Conservation (phyloP, 2,329 filamentous ascomycete genomes). For the Thelonectria olida region DNA sequence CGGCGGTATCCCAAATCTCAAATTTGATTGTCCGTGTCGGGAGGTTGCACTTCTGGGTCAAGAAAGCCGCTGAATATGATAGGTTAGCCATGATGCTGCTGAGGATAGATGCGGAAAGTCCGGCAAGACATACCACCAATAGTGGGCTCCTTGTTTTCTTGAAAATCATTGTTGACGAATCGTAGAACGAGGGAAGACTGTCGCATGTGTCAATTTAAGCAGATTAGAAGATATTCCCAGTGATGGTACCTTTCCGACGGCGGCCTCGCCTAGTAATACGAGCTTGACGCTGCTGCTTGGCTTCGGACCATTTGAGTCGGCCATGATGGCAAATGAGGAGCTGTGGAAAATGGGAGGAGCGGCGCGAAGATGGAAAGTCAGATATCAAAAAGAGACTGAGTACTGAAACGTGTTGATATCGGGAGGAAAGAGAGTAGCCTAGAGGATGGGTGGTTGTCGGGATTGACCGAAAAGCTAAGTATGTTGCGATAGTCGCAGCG, state of each 20-base stretch:
- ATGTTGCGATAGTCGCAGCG: constrained; percentile 21
- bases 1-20: constrained; percentile 98
- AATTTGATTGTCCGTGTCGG: constrained; percentile 92
- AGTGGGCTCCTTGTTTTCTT: constrained; percentile 99
- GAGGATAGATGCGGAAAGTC: constrained; percentile 16
- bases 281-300: constrained; percentile 99
- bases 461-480: background rate
- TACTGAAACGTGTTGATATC: constrained; percentile 2
- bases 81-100: constrained; percentile 25
- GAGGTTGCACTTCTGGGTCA: constrained; percentile 98
- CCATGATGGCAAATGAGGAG: constrained; percentile 44
- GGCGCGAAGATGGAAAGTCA: background rate
- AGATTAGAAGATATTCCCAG: background rate
- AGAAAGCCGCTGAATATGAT: constrained; percentile 78
- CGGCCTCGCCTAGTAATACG: constrained; percentile 95
- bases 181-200: constrained; percentile 96
- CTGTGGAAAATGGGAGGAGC: constrained; percentile 1
- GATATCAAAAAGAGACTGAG: background rate
- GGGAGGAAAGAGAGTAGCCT: constrained; percentile 28
- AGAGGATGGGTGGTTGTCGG: constrained; percentile 32
- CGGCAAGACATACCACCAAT: constrained; percentile 80
- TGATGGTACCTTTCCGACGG: constrained; percentile 88
- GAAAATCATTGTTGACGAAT: constrained; percentile 99
- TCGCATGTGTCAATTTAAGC: constrained; percentile 37
- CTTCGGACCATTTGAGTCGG: constrained; percentile 75